A percentile compares a stretch with the other conserved stretches of the same genome.
These are phyloP conservation scores for Deakozyma indianensis DNA, from an alignment of 805 yeast species.

Conservation along the genomic window DNA sequence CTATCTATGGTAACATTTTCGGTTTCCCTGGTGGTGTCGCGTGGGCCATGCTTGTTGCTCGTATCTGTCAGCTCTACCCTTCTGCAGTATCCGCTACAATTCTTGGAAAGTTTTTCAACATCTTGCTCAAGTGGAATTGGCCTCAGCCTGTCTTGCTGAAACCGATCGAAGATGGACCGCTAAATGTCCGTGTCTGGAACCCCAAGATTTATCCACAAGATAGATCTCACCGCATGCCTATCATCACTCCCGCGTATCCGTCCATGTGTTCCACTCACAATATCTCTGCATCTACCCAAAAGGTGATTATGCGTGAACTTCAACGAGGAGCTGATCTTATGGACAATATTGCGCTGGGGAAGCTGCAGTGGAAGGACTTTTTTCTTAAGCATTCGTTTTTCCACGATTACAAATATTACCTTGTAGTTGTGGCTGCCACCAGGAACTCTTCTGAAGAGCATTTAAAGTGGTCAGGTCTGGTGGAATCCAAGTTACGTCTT, in stretches of 20 bases:
- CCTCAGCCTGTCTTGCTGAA: slow-evolving; percentile 93
- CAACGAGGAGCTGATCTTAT: slow-evolving; percentile 60
- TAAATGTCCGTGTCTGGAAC: slow-evolving; percentile 94
- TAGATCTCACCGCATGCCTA: slow-evolving; percentile 89
- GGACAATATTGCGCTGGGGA: slow-evolving; percentile 50
- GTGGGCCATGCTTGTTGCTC: slow-evolving; percentile 99
- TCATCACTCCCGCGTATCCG: slow-evolving; percentile 95
- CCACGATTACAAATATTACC: slow-evolving; percentile 68
- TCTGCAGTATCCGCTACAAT: slow-evolving; percentile 89
- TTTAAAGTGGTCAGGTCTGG: slow-evolving; percentile 81
- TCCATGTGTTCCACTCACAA: slow-evolving; percentile 99
- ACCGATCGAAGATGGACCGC: slow-evolving; percentile 92
- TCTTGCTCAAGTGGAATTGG: slow-evolving; percentile 89
- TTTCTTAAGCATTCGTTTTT: slow-evolving; percentile 75
- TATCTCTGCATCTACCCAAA: slow-evolving; percentile 77
- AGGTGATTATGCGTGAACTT: slow-evolving; percentile 66
- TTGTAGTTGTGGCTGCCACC: slow-evolving; percentile 70
- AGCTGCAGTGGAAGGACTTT: slow-evolving; percentile 58
- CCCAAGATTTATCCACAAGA: slow-evolving; percentile 84
- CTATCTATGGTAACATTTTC: slow-evolving; percentile 84
- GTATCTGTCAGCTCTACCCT: slow-evolving; percentile 93
- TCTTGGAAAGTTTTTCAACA: slow-evolving; percentile 77
- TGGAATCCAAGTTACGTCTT: slow-evolving; percentile 73
- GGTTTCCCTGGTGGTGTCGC: slow-evolving; percentile 99
- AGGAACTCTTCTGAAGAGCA: slow-evolving; percentile 67